Evolutionary conservation across 345 rosid species (phyloP), one percentile per base, ranked within the genome.

Genomic region (Pseudoturritis turrita): DNA sequence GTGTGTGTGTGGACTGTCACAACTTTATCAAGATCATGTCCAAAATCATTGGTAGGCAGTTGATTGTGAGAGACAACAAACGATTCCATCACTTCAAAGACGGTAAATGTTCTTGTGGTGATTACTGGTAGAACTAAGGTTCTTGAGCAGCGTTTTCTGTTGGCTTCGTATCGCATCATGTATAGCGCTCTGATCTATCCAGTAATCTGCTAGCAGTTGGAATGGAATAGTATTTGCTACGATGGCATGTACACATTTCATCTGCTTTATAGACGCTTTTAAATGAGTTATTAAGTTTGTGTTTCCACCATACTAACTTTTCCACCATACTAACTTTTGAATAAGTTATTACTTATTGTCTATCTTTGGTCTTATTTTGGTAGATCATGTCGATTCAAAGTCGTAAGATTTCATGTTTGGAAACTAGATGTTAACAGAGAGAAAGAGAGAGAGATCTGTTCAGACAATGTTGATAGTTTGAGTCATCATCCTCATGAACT

Each of bases 21-120:
- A 89, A 89, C 77, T 89, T 88, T 59, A 89, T 89, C 80, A 89
- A 89, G 84, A 87, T 89, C 81, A 86, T 86, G 90, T 86, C 93
- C 25, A 87, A 75, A 74, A 83, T 87, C 67, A 87, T 89, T 31
- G 96, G 93, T 67, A 79, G 92, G 65, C 83, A 82, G 73, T 72
- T 89, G 78, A 82, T 89, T 41, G 83, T 89, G 33, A 83, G 96
- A 78, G 96, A 89, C 76, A 89, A 87, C 72, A 89, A 89, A 75
- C 85, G 92, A 47, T 89, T 89, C 71, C 92, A 87, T 77, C 92
- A 84, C 66, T 87, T 85, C 79, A 81, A 59, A 62, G 84, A 82
- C 15, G 88, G 88, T 46, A 79, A 82, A 51, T 85, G 88, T 44
- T 85, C 88, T 47, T 85, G 88, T 47, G 84, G 84, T 45, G 86